These are phyloP conservation scores for Epichloe uncinata DNA, from an alignment of 2,329 filamentous ascomycete species.

Conservation along the genomic window DNA sequence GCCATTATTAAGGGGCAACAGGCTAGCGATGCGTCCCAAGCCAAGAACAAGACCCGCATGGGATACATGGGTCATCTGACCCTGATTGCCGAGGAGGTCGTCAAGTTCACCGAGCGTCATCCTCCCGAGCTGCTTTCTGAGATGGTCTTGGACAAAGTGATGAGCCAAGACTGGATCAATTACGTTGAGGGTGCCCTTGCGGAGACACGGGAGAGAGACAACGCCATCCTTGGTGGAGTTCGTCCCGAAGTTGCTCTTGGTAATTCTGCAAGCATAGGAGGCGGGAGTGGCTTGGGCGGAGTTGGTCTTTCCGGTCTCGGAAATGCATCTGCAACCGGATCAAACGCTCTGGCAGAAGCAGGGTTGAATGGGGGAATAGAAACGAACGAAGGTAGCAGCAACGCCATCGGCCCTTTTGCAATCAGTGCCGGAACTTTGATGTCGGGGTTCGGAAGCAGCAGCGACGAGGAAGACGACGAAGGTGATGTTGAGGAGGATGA, in stretches of 20 bases:
- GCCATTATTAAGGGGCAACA: slow-evolving; percentile 85
- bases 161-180: slow-evolving; percentile 80
- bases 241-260: slow-evolving; percentile 81
- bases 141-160: slow-evolving; percentile 73
- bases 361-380: slow-evolving; percentile 73
- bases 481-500: slow-evolving; percentile 76
- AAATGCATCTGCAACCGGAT: slow-evolving; percentile 28
- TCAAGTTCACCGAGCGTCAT: slow-evolving; percentile 94
- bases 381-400: slow-evolving; percentile 47
- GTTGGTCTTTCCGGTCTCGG: slow-evolving; percentile 35
- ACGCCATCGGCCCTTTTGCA: slow-evolving; percentile 58
- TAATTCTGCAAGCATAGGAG: slow-evolving; percentile 51
- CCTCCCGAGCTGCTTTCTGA: slow-evolving; percentile 78
- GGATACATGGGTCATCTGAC: slow-evolving; percentile 98
- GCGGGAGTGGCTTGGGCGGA: slow-evolving; percentile 31
- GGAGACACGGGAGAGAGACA: slow-evolving; percentile 89
- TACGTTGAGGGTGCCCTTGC: slow-evolving; percentile 90
- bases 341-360: slow-evolving; percentile 64
- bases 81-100: slow-evolving; percentile 92
- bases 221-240: slow-evolving; percentile 93
- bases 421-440: slow-evolving; percentile 63
- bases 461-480: slow-evolving; percentile 92
- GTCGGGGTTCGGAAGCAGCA: slow-evolving; percentile 88
- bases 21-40: slow-evolving; percentile 74
- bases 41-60: slow-evolving; percentile 73